Evolutionary conservation across 78 protist species (phyloP), one percentile per base, ranked within the genome.

Genomic region (Dictyostelium citrinum): DNA sequence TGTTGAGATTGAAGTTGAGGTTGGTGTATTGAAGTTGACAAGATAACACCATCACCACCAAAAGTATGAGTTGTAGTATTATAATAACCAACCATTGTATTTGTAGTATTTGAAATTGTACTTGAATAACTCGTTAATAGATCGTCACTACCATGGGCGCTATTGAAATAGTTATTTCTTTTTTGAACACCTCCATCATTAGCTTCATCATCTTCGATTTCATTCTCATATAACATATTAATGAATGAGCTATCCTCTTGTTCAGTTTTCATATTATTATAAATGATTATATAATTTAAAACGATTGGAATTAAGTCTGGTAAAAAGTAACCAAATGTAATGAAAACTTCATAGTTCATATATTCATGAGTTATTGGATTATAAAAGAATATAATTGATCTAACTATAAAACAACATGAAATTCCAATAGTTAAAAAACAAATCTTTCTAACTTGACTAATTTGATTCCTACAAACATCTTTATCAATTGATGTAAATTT

Each of bases 241-340:
- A 88, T 68, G 27, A 49, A 88, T 3, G 67, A n/a, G 2, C 24
- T 39, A 43, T 78, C 93, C 27, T 76, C 93, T 20, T 67, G 79
- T 78, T 78, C 93, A 78, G 20, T 78, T 49, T 46, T 88, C 93
- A 88, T 88, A 12, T 58, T 88, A 2, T 51, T 67, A 43, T 88
- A 84, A 60, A 78, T 74, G 27, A 88, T 88, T 35, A 24, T 41
- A 31, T 78, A 55, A 8, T 88, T 84, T 11, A 88, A 6, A 33
- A 88, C 12, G 27, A 83, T 88, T 61, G 93, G 93, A 17, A 88
- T n/a, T 16, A 78, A 67, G 33, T 88, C 93, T 24, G 93, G 93
- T 46, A 88, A 46, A 49, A 88, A 88, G 29, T 88, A 88, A 12
- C 93, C 93, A 39, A 88, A 37, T n/a, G 93, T 78, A 1, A 88